These are phyloP conservation scores for Volvariella volvacea DNA, from an alignment of 1,284 basidiomycete genomes.

Conservation along the genomic window DNA sequence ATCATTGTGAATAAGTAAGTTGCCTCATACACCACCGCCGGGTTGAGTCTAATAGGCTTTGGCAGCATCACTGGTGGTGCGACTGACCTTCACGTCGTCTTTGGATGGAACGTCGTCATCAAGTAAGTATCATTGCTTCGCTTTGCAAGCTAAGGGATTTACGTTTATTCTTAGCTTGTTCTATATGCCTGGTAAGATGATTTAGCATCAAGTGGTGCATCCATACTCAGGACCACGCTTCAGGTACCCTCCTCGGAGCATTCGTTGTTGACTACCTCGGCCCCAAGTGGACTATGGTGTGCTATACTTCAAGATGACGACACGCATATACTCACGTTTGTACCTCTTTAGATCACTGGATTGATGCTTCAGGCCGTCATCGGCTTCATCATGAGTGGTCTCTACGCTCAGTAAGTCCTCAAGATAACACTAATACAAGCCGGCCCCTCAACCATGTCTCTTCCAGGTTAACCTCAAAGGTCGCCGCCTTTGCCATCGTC, in stretches of 20 bases:
- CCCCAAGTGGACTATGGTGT: conserved; percentile 72
- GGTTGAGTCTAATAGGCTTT: background rate
- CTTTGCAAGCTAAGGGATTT: conserved; percentile 1
- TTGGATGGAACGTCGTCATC: conserved; percentile 76
- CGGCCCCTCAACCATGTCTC: background rate
- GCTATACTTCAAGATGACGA: conserved; percentile 1
- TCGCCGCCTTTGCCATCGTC: conserved; percentile 80
- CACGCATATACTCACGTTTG: background rate
- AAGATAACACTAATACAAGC: conserved; percentile 55
- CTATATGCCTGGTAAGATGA: conserved; percentile 51
- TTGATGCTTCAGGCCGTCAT: conserved; percentile 65
- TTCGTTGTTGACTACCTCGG: conserved; percentile 72
- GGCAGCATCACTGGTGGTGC: conserved; percentile 53
- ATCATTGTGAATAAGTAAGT: conserved; percentile 64
- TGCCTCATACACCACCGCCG: conserved; percentile 1
- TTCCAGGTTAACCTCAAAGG: conserved; percentile 45
- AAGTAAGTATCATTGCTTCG: conserved; percentile 39
- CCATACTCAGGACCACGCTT: background rate
- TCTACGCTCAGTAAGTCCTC: conserved; percentile 47
- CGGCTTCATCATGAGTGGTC: conserved; percentile 82
- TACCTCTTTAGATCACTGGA: conserved; percentile 49
- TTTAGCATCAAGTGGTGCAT: background rate
- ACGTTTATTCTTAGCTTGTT: conserved; percentile 46
- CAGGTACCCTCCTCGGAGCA: conserved; percentile 71
- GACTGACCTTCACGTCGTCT: conserved; percentile 46